Conservation (phyloP, 2,329 filamentous ascomycete genomes). For the Fusarium euwallaceae region DNA sequence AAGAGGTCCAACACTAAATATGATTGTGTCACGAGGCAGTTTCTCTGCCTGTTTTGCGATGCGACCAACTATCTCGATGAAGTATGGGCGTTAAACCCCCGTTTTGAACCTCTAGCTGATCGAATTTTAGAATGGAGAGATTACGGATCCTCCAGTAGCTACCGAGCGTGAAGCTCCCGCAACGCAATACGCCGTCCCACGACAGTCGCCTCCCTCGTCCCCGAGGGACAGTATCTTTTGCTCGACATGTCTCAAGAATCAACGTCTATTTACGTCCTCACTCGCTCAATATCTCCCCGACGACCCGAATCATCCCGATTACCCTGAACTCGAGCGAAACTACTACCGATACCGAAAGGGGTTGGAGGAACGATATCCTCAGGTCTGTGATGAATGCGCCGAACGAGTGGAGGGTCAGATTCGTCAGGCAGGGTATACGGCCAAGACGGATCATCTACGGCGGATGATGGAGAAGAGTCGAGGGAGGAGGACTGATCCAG, state of each 20-base stretch:
- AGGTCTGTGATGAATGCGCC: constrained; percentile 86
- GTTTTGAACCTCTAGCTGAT: constrained; percentile 10
- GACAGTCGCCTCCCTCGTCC: constrained; percentile 44
- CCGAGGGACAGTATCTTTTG: constrained; percentile 69
- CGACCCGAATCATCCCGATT: constrained; percentile 75
- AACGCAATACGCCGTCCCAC: constrained; percentile 62
- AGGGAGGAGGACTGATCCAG: constrained; percentile 48
- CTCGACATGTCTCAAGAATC: constrained; percentile 86
- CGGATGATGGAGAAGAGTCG: constrained; percentile 78
- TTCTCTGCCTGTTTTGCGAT: constrained; percentile 83
- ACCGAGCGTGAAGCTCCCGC: constrained; percentile 59
- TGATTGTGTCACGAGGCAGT: constrained; percentile 71
- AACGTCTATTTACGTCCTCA: constrained; percentile 81
- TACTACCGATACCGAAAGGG: constrained; percentile 78
- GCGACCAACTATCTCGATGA: constrained; percentile 91
- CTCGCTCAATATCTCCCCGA: constrained; percentile 84
- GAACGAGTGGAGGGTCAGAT: constrained; percentile 79
- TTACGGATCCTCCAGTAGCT: constrained; percentile 84
- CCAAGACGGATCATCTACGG: constrained; percentile 84
- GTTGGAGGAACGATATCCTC: constrained; percentile 87
- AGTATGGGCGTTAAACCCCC: constrained; percentile 59
- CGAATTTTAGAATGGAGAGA: constrained; percentile 78
- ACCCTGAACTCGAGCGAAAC: constrained; percentile 74
- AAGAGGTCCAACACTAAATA: constrained; percentile 72
- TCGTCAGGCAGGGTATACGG: constrained; percentile 79